Evolutionary conservation across 345 rosid species (phyloP).

Genomic region (Aegle marmelos): DNA sequence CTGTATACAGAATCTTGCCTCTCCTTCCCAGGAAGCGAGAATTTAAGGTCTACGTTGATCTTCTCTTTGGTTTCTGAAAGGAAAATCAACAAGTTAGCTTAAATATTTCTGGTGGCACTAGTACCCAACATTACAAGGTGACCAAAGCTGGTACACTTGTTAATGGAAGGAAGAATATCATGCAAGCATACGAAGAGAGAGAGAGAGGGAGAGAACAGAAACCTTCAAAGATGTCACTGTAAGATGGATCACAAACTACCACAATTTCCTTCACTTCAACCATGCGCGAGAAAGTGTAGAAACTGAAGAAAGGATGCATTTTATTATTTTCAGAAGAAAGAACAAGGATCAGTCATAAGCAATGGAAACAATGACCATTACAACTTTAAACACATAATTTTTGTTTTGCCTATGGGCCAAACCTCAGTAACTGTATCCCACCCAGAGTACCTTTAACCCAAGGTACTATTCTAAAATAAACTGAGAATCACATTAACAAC

Average conservation of each 20-base stretch:
- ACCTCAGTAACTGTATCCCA: neutral
- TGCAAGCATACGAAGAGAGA: neutral
- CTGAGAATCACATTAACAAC: neutral
- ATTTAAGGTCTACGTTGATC: conserved; percentile 59
- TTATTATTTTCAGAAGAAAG: conserved; percentile 8
- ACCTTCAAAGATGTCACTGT: conserved; percentile 90
- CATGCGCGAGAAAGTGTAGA: conserved; percentile 77
- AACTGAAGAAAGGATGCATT: conserved; percentile 41
- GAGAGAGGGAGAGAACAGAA: conserved; percentile 9
- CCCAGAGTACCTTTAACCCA: neutral
- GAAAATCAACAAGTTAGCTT: conserved; percentile 14
- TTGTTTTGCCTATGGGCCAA: neutral
- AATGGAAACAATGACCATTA: neutral
- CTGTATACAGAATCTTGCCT: conserved; percentile 91
- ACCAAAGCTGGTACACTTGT: neutral
- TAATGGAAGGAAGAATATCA: neutral
- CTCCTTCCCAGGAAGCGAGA: conserved; percentile 89
- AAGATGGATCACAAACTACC: conserved; percentile 96
- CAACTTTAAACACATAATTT: neutral
- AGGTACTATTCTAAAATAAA: neutral
- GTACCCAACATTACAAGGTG: neutral
- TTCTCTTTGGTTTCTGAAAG: conserved; percentile 52
- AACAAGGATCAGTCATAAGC: neutral
- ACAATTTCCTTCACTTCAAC: conserved; percentile 81
- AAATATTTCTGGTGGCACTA: conserved; percentile 4